phyloP scores from a whole-genome alignment of 129 eudicot species.

The Lonicera japonica region DNA sequence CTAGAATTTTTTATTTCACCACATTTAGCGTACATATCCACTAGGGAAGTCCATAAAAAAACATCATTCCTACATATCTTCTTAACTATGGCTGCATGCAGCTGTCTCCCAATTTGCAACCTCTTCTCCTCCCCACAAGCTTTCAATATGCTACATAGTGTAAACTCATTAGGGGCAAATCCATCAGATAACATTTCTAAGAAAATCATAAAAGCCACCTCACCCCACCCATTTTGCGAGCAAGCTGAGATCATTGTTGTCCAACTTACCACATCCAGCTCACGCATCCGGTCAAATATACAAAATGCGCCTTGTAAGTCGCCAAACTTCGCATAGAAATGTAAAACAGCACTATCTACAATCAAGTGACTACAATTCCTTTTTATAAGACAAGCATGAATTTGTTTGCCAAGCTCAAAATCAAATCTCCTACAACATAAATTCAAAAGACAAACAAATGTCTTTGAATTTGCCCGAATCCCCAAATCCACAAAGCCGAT shows the following conservation, averaged over 20 bases:
- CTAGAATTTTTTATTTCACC: conserved; percentile 59
- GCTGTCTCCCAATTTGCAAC: conserved; percentile 56
- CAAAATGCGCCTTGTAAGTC: conserved; percentile 44
- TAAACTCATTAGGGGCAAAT: conserved; percentile 65
- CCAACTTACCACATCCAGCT: conserved; percentile 74
- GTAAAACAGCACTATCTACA: conserved; percentile 52
- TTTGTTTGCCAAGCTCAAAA: conserved; percentile 58
- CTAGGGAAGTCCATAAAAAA: conserved; percentile 56
- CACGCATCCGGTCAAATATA: conserved; percentile 48
- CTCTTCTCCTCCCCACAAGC: conserved; percentile 83
- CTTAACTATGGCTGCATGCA: conserved; percentile 60
- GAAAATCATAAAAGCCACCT: conserved; percentile 49
- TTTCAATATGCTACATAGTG: conserved; percentile 66
- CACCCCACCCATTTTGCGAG: conserved; percentile 56
- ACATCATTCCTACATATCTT: conserved; percentile 47
- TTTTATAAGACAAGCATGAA: conserved; percentile 61
- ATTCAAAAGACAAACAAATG: conserved; percentile 59
- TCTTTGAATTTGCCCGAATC: conserved; percentile 43
- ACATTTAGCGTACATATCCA: conserved; percentile 93
- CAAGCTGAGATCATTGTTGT: conserved; percentile 81
- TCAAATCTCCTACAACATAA: conserved; percentile 50
- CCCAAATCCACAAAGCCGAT: conserved; percentile 42
- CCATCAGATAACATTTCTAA: conserved; percentile 52
- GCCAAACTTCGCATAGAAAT: conserved; percentile 65
- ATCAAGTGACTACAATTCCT: conserved; percentile 42